Base-by-base conservation (phyloP, 2,329 filamentous ascomycete species). In the Xenoacremonium recifei region DNA sequence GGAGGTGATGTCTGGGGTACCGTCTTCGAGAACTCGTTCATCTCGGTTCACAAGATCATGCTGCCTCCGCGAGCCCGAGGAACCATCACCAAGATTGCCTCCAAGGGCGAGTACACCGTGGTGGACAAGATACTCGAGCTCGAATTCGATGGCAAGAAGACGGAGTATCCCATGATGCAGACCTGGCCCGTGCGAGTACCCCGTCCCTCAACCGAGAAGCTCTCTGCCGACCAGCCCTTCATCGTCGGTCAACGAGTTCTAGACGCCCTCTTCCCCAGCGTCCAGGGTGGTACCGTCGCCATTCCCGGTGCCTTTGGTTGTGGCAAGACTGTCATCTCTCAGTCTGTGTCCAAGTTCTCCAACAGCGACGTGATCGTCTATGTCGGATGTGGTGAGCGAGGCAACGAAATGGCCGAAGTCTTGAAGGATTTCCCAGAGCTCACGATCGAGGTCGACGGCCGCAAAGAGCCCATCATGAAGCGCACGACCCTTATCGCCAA, bases 381-480 rank as follows among this genome's bases (percentile, higher is more conserved):
- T 66, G 93, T 99, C 47, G 93, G 93, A 72, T 63, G 70, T 19
- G 89, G 91, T 58, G 93, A 99, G 73, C 87, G 93, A 59, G 93
- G 93, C 56, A 99, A 99, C 65, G 93, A 99, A 72, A 99, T 99
- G 93, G 93, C 93, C 51, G 93, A 99, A 79, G 93, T 99, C 57
- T 79, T 99, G 79, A 97, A 96, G 87, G 93, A 99, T 71, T 99
- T 99, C 78, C 93, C 93, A 45, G 91, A 97, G 79, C 87, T 99
- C 53, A 87, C 88, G 35, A 99, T 99, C 63, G 86, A 95, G 15
- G 83, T 97, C 57, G 86, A 96, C 32, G 93, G 93, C 59, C 89
- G 92, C 64, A 86, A 92, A 71, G 93, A 99, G 68, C 91, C 92
- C 56, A 99, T 99, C 76, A 99, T 99, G 93, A 99, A 99, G 82